Evolutionary conservation across 176 grass and related monocot species (phyloP), one percentile per base, ranked within the genome.

Genomic region (Avena eriantha): DNA sequence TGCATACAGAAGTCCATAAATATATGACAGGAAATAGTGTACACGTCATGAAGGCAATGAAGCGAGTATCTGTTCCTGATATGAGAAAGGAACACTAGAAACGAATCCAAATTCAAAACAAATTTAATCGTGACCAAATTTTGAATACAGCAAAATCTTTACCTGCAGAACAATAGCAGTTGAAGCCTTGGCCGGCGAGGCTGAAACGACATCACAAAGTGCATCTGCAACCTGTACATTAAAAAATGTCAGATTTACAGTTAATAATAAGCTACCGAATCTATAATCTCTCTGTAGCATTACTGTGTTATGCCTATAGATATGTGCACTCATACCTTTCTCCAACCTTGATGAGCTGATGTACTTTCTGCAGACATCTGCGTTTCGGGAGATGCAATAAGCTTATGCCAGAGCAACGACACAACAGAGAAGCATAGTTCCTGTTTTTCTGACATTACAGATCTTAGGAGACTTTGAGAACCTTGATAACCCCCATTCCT

Each of bases 281-380:
- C 46, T 57, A 71, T 13, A 82, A 34, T 5, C 13, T 57, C 56
- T 75, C 59, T 26, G 41, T 29, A 64, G 14, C 17, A 67, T 68
- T 61, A 79, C 8, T 83, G 16, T 63, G 49, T 19, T 59, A 80
- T 41, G 29, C 61, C 48, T 70, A 77, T 82, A 76, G 76, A n/a
- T n/a, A 89, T 16, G 17, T 19, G 35, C 21, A 61, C 51, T 35
- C 35, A 10, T 91, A 96, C 97, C 97, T 99, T 94, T 78, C 97
- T 94, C 97, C 97, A 99, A 56, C 97, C 97, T 82, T 99, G 97
- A 82, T 99, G 97, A 89, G 97, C 97, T 73, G 97, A 99, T 58
- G 97, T 99, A 92, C 97, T 94, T 92, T 99, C 97, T 59, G 94
- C 97, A 89, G 82, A 90, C 97, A 99, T 94, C 93, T 99, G 89